These are phyloP conservation scores for Taphrina populina DNA, from an alignment of 1,139 yeast species.

Conservation along the genomic window DNA sequence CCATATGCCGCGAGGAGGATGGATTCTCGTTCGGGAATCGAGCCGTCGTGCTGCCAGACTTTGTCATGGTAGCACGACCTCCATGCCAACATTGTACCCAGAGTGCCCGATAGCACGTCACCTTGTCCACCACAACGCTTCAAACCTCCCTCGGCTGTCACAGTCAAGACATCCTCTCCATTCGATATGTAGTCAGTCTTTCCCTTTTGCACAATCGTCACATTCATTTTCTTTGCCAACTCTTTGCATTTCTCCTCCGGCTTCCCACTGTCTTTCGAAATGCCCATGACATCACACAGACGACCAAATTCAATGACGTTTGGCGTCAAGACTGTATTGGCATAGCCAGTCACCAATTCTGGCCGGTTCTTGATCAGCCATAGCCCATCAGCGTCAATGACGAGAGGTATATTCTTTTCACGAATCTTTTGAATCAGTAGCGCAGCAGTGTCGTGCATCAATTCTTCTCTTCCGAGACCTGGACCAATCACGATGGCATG, in stretches of 20 bases:
- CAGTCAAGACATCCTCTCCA: conserved; percentile 44
- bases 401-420: conserved; percentile 58
- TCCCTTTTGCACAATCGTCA: conserved; percentile 74
- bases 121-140: conserved; percentile 89
- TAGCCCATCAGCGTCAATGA: conserved; percentile 88
- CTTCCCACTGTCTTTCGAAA: conserved; percentile 45
- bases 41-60: conserved; percentile 54
- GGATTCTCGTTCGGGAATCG: conserved; percentile 48
- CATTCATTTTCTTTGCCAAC: conserved; percentile 60
- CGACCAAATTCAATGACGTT: conserved; percentile 82
- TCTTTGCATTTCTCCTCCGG: conserved; percentile 41
- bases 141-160: conserved; percentile 56
- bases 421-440: conserved; percentile 59
- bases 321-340: conserved; percentile 75
- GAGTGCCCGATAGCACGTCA: conserved; percentile 70
- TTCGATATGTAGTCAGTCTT: conserved; percentile 60
- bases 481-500: conserved; percentile 90
- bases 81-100: conserved; percentile 69
- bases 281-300: conserved; percentile 54
- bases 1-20: conserved; percentile 67
- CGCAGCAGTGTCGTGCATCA: conserved; percentile 62
- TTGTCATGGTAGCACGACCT: conserved; percentile 57
- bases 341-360: conserved; percentile 52
- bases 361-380: conserved; percentile 61
- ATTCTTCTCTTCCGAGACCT: conserved; percentile 80